Percentiles rank a stretch among this genome's conserved stretches.
These are phyloP conservation scores for Candida xiaguanensis DNA, from an alignment of 805 yeast genomes.

Conservation along the genomic window DNA sequence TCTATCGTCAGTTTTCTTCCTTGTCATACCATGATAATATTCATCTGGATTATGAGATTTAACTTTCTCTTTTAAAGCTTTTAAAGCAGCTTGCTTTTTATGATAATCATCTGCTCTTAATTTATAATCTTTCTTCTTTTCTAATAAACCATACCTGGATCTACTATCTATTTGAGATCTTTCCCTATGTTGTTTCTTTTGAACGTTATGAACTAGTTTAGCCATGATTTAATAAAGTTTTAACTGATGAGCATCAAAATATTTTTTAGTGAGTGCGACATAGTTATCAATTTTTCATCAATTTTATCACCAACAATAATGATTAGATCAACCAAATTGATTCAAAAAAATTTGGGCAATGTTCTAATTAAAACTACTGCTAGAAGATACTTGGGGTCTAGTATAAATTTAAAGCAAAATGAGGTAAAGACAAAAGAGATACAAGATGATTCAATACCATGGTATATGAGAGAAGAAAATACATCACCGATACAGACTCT, in stretches of 20 bases:
- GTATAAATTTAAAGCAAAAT: too few relatives aligned
- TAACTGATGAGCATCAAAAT: slow-evolving; percentile 9
- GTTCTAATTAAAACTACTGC: neutral
- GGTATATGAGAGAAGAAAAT: slow-evolving; percentile 55
- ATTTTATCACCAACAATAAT: neutral
- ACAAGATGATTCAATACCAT: slow-evolving; percentile 35
- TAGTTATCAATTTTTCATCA: neutral
- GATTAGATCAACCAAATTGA: neutral
- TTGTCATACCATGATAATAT: slow-evolving; percentile 90
- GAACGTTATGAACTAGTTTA: slow-evolving; percentile 81
- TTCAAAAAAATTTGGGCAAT: neutral
- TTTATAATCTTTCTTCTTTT: slow-evolving; percentile 66
- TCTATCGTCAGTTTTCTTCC: slow-evolving; percentile 57
- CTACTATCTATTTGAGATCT: slow-evolving; percentile 82
- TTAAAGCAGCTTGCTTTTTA: slow-evolving; percentile 59
- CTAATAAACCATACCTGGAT: slow-evolving; percentile 75
- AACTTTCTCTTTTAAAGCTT: slow-evolving; percentile 70
- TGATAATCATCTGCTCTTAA: slow-evolving; percentile 56
- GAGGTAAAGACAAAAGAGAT: neutral
- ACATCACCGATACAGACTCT: slow-evolving; percentile 25
- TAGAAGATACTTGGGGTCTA: neutral
- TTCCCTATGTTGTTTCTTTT: slow-evolving; percentile 94
- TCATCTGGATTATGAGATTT: slow-evolving; percentile 85
- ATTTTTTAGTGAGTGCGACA: slow-evolving; percentile 3
- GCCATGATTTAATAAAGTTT: slow-evolving; percentile 47